Evolutionary conservation across 1,139 yeast species (phyloP), one percentile per base, ranked within the genome.

Genomic region (Kurtzmaniella quercitrusa): DNA sequence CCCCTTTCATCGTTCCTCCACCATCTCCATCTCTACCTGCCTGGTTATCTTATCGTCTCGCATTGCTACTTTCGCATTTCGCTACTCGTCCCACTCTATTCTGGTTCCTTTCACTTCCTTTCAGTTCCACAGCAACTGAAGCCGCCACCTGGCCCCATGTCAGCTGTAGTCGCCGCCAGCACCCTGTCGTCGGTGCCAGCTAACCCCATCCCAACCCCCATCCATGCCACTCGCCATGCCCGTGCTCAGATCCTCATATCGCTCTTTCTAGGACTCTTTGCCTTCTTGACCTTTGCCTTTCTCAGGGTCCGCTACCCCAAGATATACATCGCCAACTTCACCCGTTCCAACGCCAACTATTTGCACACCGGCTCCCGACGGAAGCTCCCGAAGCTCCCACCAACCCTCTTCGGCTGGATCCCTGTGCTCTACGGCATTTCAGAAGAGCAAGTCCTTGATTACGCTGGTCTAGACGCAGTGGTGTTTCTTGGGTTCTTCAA

Each of bases 381-480:
- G 54, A 59, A 65, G 53, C 56, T 70, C 40, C 73, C 75, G 15
- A 52, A 55, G 45, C 56, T 68, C 37, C 77, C 74, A 18, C 44
- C 52, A 39, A 73, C 87, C 4, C 58, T 86, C 18, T 82, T 90
- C 54, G 89, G 93, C 1, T 91, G 97, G 96, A 70, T 91, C 7
- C 76, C 82, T 1, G 77, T 81, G 0, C 66, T 91, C 15, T 79
- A 78, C 59, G 64, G 63, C 15, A 80, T 90, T 15, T 73, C 75
- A 21, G 98, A 93, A 54, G 76, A 79, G 31, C 89, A 90, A 51
- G 79, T 93, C 1, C 70, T 93, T 44, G 91, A 88, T 48, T 85
- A 84, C 57, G 96, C 97, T 1, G 98, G 98, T 0, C 67, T 93
- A 38, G 98, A 93, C 65, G 97, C 98, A 0, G 90, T 79, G 63